Conservation (phyloP, 2,329 filamentous ascomycete species). For the Epichloe typhina region DNA sequence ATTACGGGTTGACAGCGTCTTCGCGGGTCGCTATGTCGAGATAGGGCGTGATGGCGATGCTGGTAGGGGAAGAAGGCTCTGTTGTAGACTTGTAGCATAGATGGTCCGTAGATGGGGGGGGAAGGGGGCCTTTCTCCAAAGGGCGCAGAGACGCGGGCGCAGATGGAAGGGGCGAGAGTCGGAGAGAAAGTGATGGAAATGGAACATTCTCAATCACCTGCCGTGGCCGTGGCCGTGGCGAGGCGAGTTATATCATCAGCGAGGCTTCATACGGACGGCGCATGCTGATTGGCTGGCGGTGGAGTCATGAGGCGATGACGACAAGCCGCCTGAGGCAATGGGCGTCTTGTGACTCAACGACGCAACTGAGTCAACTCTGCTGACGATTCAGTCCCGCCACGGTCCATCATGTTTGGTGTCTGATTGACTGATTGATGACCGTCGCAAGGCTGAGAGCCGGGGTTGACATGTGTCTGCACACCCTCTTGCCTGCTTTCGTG, state of each 20-base stretch:
- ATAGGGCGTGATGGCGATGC: neutral
- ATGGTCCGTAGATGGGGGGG: too few relatives aligned
- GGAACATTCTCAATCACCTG: neutral
- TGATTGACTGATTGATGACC: too few relatives aligned
- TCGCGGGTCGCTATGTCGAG: neutral
- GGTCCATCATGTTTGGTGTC: too few relatives aligned
- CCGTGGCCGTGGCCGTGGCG: neutral
- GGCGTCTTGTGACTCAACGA: neutral
- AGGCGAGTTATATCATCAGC: conserved; percentile 3
- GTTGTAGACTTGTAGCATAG: neutral
- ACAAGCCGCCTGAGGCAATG: too few relatives aligned
- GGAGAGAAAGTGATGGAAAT: neutral
- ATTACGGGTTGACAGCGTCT: neutral
- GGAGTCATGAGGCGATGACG: conserved; percentile 11
- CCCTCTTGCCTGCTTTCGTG: too few relatives aligned
- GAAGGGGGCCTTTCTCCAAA: neutral
- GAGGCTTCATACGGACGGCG: neutral
- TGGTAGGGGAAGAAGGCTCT: neutral
- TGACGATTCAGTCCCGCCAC: too few relatives aligned
- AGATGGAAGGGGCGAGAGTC: neutral
- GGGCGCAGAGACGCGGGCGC: neutral
- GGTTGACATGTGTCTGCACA: too few relatives aligned
- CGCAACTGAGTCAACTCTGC: too few relatives aligned
- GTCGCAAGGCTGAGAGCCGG: too few relatives aligned
- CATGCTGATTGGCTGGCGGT: conserved; percentile 10